These are phyloP conservation scores for Rosa lucieae DNA, from an alignment of 306 rosid species.

Conservation along the genomic window DNA sequence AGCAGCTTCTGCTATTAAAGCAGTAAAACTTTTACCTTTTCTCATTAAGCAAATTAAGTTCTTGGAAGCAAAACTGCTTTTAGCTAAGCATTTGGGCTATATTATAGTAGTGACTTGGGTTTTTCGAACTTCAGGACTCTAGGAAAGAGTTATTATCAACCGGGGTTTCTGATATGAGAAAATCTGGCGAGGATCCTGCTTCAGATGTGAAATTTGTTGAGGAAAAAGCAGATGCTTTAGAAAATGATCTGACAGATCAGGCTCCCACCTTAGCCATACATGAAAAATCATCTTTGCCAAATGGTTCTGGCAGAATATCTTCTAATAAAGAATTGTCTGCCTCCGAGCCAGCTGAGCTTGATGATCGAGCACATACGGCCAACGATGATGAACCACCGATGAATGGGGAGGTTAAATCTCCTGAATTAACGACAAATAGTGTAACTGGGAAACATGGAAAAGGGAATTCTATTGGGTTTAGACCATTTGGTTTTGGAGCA, in stretches of 20 bases:
- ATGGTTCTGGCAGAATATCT: conserved; percentile 47
- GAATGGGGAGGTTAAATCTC: conserved; percentile 64
- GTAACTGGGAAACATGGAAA: conserved; percentile 52
- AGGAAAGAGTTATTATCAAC: conserved; percentile 46
- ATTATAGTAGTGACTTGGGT: conserved; percentile 31
- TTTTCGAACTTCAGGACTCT: conserved; percentile 50
- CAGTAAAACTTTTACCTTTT: conserved; percentile 35
- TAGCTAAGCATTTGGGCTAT: conserved; percentile 17
- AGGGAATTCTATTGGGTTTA: conserved; percentile 49
- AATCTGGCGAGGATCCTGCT: conserved; percentile 45
- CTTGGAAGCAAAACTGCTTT: conserved; percentile 20
- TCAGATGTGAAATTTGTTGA: conserved; percentile 49
- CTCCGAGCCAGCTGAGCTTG: conserved; percentile 47
- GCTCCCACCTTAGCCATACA: conserved; percentile 77
- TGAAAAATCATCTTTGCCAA: conserved; percentile 54
- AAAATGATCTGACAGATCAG: conserved; percentile 58
- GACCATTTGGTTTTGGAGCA: conserved; percentile 67
- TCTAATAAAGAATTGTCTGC: conserved; percentile 45
- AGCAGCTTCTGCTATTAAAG: conserved; percentile 50
- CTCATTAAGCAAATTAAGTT: conserved; percentile 4
- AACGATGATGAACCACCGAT: conserved; percentile 44
- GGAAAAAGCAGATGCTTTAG: conserved; percentile 39
- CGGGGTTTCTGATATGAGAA: conserved; percentile 44
- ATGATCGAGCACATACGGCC: conserved; percentile 40
- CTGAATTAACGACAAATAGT: conserved; percentile 46